Evolutionary conservation across 1,139 yeast species (phyloP).

Genomic region (Trichomonascaceae sp.): DNA sequence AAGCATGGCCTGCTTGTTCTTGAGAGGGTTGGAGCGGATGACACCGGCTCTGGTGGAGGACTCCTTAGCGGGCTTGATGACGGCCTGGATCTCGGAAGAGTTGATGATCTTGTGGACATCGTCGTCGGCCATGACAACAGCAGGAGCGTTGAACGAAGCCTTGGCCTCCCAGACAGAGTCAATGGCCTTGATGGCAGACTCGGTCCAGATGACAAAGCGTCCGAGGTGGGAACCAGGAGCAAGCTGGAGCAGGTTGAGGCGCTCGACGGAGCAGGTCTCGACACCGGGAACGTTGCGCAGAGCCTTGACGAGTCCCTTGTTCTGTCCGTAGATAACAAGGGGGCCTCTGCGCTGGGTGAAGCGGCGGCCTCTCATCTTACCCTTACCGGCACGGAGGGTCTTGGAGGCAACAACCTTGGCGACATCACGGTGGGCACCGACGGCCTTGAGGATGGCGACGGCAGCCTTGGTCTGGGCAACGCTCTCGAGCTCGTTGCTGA

Average conservation of each 20-base stretch:
- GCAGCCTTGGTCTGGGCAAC: constrained; percentile 97
- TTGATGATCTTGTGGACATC: constrained; percentile 96
- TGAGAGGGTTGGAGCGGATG: constrained; percentile 99
- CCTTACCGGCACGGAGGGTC: constrained; percentile 99
- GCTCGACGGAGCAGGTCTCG: constrained; percentile 86
- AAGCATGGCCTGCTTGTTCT: constrained; percentile 97
- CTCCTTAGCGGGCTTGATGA: constrained; percentile 93
- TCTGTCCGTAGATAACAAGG: constrained; percentile 94
- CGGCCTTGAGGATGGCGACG: constrained; percentile 93
- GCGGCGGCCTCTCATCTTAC: constrained; percentile 99
- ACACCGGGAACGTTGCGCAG: constrained; percentile 99
- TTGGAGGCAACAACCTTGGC: constrained; percentile 96
- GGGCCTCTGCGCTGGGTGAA: constrained; percentile 99
- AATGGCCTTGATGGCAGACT: constrained; percentile 92
- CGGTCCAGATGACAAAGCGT: constrained; percentile 99
- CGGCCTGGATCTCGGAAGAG: constrained; percentile 98
- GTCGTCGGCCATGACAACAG: constrained; percentile 87
- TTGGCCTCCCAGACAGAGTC: constrained; percentile 93
- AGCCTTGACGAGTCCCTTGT: constrained; percentile 96
- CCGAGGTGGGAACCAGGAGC: constrained; percentile 99
- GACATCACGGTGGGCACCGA: constrained; percentile 98
- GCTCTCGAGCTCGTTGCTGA: constrained; percentile 84
- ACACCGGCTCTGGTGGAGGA: constrained; percentile 91
- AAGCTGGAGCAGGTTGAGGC: constrained; percentile 93
- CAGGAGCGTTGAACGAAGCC: constrained; percentile 85